phyloP scores from a whole-genome alignment of 2,329 filamentous ascomycete genomes.

The Coleophoma cylindrospora region DNA sequence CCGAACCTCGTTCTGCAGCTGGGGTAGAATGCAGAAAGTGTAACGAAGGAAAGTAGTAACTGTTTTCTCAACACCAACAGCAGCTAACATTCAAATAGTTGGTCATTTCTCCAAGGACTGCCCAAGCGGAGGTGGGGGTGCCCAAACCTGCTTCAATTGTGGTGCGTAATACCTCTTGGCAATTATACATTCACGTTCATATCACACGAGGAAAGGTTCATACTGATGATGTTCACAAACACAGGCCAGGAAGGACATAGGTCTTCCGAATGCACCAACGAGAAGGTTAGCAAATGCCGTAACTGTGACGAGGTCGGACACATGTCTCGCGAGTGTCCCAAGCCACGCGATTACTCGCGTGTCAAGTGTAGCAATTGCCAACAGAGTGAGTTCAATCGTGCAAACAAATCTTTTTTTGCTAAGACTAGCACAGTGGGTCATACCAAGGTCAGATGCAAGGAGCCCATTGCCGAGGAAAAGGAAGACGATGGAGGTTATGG shows the following conservation, averaged over 20 bases:
- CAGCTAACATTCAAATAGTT: slow-evolving; percentile 32
- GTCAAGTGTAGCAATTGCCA: slow-evolving; percentile 55
- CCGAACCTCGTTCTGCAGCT: slow-evolving; percentile 55
- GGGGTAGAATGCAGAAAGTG: slow-evolving; percentile 30
- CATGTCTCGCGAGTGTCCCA: slow-evolving; percentile 51
- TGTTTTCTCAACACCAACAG: not conserved
- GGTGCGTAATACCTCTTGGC: slow-evolving; percentile 1
- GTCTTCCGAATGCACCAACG: slow-evolving; percentile 31
- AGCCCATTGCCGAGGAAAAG: slow-evolving; percentile 21
- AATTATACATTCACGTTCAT: not conserved
- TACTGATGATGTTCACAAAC: not conserved
- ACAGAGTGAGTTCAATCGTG: slow-evolving; percentile 26
- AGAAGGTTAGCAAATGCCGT: slow-evolving; percentile 39
- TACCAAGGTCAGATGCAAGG: slow-evolving; percentile 32
- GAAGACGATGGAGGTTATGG: slow-evolving; percentile 15
- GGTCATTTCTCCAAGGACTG: slow-evolving; percentile 63
- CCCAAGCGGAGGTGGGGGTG: slow-evolving; percentile 49
- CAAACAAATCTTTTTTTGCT: slow-evolving; percentile 2
- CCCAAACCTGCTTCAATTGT: slow-evolving; percentile 36
- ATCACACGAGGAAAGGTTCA: no score
- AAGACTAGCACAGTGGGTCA: slow-evolving; percentile 29
- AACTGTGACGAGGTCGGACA: slow-evolving; percentile 63
- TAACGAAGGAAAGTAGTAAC: slow-evolving; percentile 18
- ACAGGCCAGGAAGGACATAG: not conserved
- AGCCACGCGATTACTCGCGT: slow-evolving; percentile 49